Evolutionary conservation across 306 rosid genomes (phyloP), one percentile per base, ranked within the genome.

Genomic region (Casuarina equisetifolia): DNA sequence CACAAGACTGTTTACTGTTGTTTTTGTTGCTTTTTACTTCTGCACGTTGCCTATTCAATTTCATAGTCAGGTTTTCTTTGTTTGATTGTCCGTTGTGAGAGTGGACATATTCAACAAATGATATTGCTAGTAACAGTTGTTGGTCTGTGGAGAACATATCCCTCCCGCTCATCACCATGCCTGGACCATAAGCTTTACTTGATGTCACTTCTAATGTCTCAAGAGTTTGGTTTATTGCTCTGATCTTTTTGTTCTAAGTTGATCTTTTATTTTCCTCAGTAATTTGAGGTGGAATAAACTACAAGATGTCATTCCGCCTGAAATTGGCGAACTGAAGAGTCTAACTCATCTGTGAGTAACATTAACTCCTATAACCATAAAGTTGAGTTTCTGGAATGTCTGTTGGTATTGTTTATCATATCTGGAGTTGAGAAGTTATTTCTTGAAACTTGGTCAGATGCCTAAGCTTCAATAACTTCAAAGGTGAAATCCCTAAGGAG

Each of bases 261-360:
- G 36, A 44, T 10, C 76, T 40, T 63, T 80, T 8, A 25, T 80
- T 71, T 49, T 72, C 74, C 73, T 38, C 83, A 96, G 99, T 71
- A 96, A 96, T 82, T 91, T 96, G 93, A 91, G 99, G 82, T 96
- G 99, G 99, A 96, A 96, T 85, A 96, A 96, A 82, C 89, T 96
- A 25, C 99, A 96, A 55, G 99, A 96, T 86, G 89, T 86, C 78
- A 89, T 96, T 77, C 99, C 99, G 82, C 91, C 96, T 1, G 99
- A 96, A 90, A 92, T 96, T 52, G 98, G 98, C 17, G 97, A 91
- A 75, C 90, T 96, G 71, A 96, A 91, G 93, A 96, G 98, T 83
- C 82, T 96, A 76, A 96, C 99, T 8, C 97, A 96, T 90, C 78
- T 96, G 99, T 96, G 85, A 88, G 99, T 87, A 50, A 78, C 76